These are phyloP conservation scores for Starmera stellimalicola DNA, from an alignment of 1,139 yeast species.

Conservation along the genomic window DNA sequence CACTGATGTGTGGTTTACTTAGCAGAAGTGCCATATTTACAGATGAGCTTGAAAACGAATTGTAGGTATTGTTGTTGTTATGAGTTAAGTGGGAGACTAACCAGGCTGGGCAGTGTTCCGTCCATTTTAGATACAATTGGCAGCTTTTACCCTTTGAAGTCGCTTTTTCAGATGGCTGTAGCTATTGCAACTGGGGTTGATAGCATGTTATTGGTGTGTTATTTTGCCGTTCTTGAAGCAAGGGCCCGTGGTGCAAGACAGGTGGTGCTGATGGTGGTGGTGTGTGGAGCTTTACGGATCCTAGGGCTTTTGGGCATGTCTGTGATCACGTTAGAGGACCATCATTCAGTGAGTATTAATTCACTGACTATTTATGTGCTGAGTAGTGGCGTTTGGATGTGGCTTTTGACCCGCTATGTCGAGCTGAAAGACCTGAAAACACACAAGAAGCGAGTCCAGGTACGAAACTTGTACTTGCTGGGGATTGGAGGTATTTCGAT, in stretches of 20 bases:
- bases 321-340: constrained; percentile 8
- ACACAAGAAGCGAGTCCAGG: constrained; percentile 1
- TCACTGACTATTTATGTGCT: constrained; percentile 6
- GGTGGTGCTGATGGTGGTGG: background rate
- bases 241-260: background rate
- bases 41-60: constrained; percentile 8
- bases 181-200: constrained; percentile 9
- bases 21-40: constrained; percentile 7
- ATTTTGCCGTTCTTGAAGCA: background rate
- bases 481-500: constrained; percentile 2
- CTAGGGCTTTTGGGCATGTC: constrained; percentile 5
- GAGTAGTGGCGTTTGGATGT: constrained; percentile 7
- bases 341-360: constrained; percentile 4
- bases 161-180: constrained; percentile 9
- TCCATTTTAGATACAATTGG: constrained; percentile 8
- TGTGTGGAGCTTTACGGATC: background rate
- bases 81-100: background rate
- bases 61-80: constrained; percentile 6
- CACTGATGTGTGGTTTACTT: constrained; percentile 5
- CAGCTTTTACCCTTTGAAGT: constrained; percentile 9
- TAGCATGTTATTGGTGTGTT: background rate
- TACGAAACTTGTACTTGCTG: constrained; percentile 1
- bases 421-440: background rate
- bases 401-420: constrained; percentile 2
- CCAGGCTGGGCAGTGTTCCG: constrained; percentile 6